Evolutionary conservation across 352 stramenopile genomes (phyloP).

Genomic region (Thraustochytrium sp.): DNA sequence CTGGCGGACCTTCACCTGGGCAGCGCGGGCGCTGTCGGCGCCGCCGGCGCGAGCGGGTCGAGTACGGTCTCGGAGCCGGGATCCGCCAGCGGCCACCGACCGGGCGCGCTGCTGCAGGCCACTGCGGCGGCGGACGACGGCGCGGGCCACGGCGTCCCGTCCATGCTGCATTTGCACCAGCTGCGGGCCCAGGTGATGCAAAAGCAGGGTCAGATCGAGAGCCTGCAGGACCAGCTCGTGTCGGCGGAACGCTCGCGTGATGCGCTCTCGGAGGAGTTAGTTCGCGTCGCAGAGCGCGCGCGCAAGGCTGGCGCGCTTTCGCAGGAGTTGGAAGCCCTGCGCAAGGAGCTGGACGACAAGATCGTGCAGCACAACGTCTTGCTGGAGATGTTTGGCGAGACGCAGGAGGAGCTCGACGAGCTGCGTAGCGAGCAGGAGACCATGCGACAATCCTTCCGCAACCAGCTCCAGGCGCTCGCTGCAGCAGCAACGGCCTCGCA

Average conservation of each 20-base stretch:
- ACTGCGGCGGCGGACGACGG: background rate
- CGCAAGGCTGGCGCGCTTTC: background rate
- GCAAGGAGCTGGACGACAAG: background rate
- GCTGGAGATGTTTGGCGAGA: constrained; percentile 31
- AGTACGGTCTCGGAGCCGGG: background rate
- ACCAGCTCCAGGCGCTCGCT: background rate
- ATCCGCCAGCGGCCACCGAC: too few species aligned
- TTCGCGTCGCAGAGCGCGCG: background rate
- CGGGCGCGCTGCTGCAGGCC: too few species aligned
- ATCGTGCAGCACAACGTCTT: background rate
- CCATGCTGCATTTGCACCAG: constrained; percentile 9
- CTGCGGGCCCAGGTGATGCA: background rate
- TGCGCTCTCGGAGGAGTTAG: constrained; percentile 32
- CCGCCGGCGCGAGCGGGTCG: too few species aligned
- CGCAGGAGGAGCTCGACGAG: constrained; percentile 31
- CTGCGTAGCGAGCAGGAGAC: constrained; percentile 1
- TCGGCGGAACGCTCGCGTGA: background rate
- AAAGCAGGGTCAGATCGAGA: constrained; percentile 17
- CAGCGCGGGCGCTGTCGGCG: too few species aligned
- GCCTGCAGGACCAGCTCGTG: background rate
- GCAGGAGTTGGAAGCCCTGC: background rate
- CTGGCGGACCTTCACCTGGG: constrained; percentile 7
- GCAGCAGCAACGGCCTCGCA: background rate
- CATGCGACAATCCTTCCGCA: background rate
- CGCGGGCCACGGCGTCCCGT: background rate